phyloP scores from a whole-genome alignment of 192 early-diverging fungal genomes.

The Backusella morwellensis region DNA sequence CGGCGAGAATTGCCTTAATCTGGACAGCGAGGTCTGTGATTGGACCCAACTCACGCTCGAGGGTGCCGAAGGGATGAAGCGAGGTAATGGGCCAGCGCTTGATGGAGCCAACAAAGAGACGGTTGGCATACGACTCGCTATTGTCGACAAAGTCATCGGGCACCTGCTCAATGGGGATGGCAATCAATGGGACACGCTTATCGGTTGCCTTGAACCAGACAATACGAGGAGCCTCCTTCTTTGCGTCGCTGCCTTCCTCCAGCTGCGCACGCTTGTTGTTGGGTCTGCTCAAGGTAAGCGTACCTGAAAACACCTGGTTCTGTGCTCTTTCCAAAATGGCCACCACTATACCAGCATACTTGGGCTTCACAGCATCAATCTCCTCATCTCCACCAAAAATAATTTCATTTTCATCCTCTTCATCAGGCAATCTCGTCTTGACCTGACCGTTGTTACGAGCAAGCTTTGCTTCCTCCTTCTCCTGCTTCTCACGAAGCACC shows the following conservation, averaged over 20 bases:
- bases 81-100: slow-evolving; percentile 70
- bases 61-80: slow-evolving; percentile 70
- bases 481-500: slow-evolving; percentile 51
- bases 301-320: slow-evolving; percentile 59
- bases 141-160: slow-evolving; percentile 70
- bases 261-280: slow-evolving; percentile 40
- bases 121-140: slow-evolving; percentile 50
- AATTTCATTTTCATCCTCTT: slow-evolving; percentile 51
- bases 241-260: slow-evolving; percentile 42
- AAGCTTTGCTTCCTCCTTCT: slow-evolving; percentile 58
- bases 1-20: slow-evolving; percentile 78
- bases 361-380: slow-evolving; percentile 55
- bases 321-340: slow-evolving; percentile 55
- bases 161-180: slow-evolving; percentile 71
- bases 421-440: slow-evolving; percentile 47
- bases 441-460: slow-evolving; percentile 45
- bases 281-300: slow-evolving; percentile 40
- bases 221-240: slow-evolving; percentile 52
- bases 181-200: slow-evolving; percentile 73
- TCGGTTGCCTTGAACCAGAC: slow-evolving; percentile 87
- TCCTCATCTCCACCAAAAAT: slow-evolving; percentile 48
- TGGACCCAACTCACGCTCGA: slow-evolving; percentile 70
- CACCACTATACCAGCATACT: slow-evolving; percentile 55
- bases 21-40: slow-evolving; percentile 78
- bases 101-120: slow-evolving; percentile 65